phyloP scores from a whole-genome alignment of 2,329 filamentous ascomycete genomes.

The Apiospora malaysiana region DNA sequence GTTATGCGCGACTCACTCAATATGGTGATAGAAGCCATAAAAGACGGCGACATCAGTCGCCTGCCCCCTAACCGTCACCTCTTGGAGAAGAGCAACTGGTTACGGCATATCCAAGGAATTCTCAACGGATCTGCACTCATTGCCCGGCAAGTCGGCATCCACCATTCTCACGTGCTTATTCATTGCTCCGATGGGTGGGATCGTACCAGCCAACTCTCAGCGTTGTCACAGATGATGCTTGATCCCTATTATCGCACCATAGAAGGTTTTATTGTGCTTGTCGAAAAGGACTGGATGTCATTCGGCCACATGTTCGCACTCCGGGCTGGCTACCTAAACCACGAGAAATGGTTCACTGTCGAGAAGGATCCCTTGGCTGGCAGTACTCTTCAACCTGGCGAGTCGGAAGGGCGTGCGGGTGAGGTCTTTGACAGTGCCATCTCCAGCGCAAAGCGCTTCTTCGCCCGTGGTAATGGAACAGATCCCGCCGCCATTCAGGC shows the following conservation, averaged over 20 bases:
- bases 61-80: slow-evolving; percentile 82
- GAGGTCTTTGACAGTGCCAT: slow-evolving; percentile 88
- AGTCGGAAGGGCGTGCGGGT: slow-evolving; percentile 62
- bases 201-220: slow-evolving; percentile 91
- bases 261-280: slow-evolving; percentile 89
- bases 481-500: slow-evolving; percentile 61
- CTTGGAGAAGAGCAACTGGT: slow-evolving; percentile 84
- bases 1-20: slow-evolving; percentile 93
- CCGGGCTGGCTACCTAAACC: slow-evolving; percentile 84
- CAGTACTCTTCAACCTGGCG: slow-evolving; percentile 64
- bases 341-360: slow-evolving; percentile 91
- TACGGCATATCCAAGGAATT: slow-evolving; percentile 85
- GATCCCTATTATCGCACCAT: slow-evolving; percentile 95
- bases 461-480: slow-evolving; percentile 74
- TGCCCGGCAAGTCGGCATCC: slow-evolving; percentile 84
- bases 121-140: slow-evolving; percentile 86
- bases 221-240: slow-evolving; percentile 88
- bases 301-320: slow-evolving; percentile 98
- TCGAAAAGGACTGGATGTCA: slow-evolving; percentile 97
- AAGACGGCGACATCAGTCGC: slow-evolving; percentile 87
- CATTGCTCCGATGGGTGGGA: slow-evolving; percentile 99
- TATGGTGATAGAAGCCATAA: slow-evolving; percentile 86
- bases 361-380: slow-evolving; percentile 81
- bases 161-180: slow-evolving; percentile 93
- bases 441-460: slow-evolving; percentile 85